Evolutionary conservation across 208 protist species (phyloP), one percentile per base, ranked within the genome.

Genomic region (Porcisia hertigi): DNA sequence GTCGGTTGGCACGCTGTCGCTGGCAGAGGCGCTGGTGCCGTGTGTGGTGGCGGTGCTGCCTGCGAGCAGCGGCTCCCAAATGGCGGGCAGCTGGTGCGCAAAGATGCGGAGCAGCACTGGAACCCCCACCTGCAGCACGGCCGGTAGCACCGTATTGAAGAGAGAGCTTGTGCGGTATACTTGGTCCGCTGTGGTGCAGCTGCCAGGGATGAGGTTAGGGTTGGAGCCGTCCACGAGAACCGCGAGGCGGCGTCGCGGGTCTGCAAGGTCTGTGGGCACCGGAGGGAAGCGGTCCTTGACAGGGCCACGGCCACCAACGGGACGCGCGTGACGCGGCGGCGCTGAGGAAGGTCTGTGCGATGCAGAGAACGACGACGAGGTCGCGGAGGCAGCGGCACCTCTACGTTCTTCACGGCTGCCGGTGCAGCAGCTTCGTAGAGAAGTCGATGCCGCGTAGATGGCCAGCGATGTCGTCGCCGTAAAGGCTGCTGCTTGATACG

Each of bases 81-180:
- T 87, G 30, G 77, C 54, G 11, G 87, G 86, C 49, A 96, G 82
- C 63, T 94, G 82, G 71, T 93, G 82, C 16, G 86, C 87, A 69
- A 96, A 96, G 55, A 95, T 66, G 53, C 92, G 90, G 57, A 95
- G 74, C 65, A 96, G 75, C 55, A 96, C 92, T 16, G 92, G 92
- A 23, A 92, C 86, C 11, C 92, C 92, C 36, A 96, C 83, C 73
- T 90, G 81, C 59, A 87, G 60, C 54, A 92, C 85, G 5, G 88
- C 87, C 14, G 90, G 88, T 54, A 95, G 67, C 70, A 96, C 82
- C 0, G 84, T 89, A 7, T 80, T 76, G 71, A 78, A 86, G 66
- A 96, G 86, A 0, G 85, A 77, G 12, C 80, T 86, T 34, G 71
- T 47, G 71, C 36, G 63, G 47, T 66, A 69, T 18, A 79, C 12